Evolutionary conservation across 768 basidiomycete species (phyloP).

Genomic region (Favolaschia claudopus): DNA sequence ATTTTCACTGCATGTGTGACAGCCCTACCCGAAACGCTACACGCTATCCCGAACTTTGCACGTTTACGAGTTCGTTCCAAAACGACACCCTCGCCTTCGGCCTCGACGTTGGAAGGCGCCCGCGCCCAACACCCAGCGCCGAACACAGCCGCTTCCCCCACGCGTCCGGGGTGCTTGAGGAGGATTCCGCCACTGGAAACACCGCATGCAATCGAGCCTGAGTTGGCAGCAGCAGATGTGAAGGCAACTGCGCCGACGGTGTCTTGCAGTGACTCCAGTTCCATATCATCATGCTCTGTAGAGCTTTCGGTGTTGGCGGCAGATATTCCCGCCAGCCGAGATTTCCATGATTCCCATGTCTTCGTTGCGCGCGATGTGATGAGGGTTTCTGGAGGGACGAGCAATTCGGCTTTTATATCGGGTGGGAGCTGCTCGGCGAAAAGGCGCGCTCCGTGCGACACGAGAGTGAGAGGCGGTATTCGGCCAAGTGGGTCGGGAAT

Average conservation of each 20-base stretch:
- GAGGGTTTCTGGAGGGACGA: constrained; percentile 53
- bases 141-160: constrained; percentile 56
- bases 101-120: too few relatives aligned
- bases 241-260: constrained; percentile 83
- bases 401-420: too few relatives aligned
- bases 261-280: constrained; percentile 62
- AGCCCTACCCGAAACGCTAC: constrained; percentile 57
- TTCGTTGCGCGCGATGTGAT: constrained; percentile 54
- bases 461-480: constrained; percentile 75
- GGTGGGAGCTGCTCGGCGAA: too few relatives aligned
- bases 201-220: constrained; percentile 63
- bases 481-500: constrained; percentile 62
- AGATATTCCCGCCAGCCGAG: constrained; percentile 47
- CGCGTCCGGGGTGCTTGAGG: constrained; percentile 73
- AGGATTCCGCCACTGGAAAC: constrained; percentile 88
- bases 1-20: not conserved
- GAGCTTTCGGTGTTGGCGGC: too few relatives aligned
- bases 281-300: too few relatives aligned
- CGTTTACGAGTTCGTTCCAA: too few relatives aligned
- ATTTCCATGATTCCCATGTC: constrained; percentile 72
- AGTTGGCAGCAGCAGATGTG: constrained; percentile 47
- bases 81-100: too few relatives aligned
- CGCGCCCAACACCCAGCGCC: constrained; percentile 70
- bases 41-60: constrained; percentile 41
- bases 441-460: constrained; percentile 62